Evolutionary conservation across 2,329 filamentous ascomycete genomes (phyloP).

Genomic region (Sclerotinia trifoliorum): DNA sequence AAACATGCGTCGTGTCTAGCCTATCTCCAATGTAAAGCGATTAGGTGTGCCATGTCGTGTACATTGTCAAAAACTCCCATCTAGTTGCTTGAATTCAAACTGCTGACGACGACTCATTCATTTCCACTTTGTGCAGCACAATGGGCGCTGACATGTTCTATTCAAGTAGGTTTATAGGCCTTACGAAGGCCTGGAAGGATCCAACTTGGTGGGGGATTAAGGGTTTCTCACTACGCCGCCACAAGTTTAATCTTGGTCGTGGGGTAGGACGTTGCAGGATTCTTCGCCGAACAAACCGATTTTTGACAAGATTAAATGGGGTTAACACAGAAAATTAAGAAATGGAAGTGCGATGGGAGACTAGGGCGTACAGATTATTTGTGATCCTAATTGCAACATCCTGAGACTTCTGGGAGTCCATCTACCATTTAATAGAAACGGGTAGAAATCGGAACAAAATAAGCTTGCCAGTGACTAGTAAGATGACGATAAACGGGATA

Average conservation of each 20-base stretch:
- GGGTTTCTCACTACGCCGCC: not conserved
- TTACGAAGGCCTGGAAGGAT: not conserved
- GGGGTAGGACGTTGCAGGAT: not conserved
- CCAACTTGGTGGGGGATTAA: not conserved
- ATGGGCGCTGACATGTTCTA: not conserved
- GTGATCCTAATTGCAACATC: not conserved
- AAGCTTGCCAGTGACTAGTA: not conserved
- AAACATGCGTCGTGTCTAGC: not conserved
- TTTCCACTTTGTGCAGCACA: conserved; percentile 4
- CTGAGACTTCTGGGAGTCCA: not conserved
- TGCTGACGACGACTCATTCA: not conserved
- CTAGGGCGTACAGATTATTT: not conserved
- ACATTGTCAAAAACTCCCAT: not conserved
- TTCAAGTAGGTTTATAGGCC: not conserved
- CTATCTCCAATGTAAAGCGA: not conserved
- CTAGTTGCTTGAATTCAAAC: not conserved
- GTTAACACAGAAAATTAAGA: not conserved
- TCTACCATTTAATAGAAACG: not conserved
- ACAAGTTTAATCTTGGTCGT: not conserved
- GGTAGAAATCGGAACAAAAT: not conserved
- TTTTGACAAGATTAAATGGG: not conserved
- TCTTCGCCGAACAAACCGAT: not conserved
- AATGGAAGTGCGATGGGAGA: not conserved
- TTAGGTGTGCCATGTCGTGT: not conserved
- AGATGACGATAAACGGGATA: not conserved